Evolutionary conservation across 495 filamentous ascomycete genomes (phyloP).

Genomic region (Lindgomyces ingoldianus): DNA sequence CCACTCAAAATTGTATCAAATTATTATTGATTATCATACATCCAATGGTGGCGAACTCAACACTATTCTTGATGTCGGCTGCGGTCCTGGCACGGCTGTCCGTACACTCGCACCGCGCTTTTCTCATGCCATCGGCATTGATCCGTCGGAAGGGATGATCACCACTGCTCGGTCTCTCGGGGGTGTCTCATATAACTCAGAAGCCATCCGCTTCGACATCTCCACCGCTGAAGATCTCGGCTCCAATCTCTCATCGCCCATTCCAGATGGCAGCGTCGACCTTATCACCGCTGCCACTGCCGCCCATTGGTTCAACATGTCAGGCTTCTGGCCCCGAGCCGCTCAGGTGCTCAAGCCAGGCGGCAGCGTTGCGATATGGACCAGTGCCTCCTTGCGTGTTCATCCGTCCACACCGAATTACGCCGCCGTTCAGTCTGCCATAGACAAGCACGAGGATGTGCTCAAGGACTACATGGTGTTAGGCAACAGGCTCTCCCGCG

Average conservation of each 20-base stretch:
- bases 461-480: conserved; percentile 44
- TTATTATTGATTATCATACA: conserved; percentile 53
- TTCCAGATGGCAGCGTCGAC: conserved; percentile 49
- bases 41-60: conserved; percentile 52
- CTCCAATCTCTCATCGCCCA: conserved; percentile 2
- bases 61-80: conserved; percentile 57
- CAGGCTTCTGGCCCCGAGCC: conserved; percentile 61
- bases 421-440: conserved; percentile 38
- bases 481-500: conserved; percentile 46
- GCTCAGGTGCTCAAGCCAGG: conserved; percentile 58
- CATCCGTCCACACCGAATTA: conserved; percentile 44
- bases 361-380: conserved; percentile 61
- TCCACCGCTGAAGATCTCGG: conserved; percentile 52
- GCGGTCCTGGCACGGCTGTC: conserved; percentile 55
- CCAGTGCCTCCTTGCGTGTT: conserved; percentile 11
- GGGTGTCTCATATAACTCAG: conserved; percentile 38
- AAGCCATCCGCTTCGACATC: conserved; percentile 47
- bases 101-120: conserved; percentile 49
- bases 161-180: conserved; percentile 47
- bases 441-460: conserved; percentile 43
- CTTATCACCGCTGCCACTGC: conserved; percentile 55
- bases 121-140: conserved; percentile 52
- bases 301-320: conserved; percentile 63
- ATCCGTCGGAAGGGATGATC: conserved; percentile 59
- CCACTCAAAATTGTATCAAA: conserved; percentile 48